A percentile compares a stretch with the other conserved stretches of the same genome.
phyloP scores from a whole-genome alignment of 495 filamentous ascomycete species.

The Amorphotheca resinae region DNA sequence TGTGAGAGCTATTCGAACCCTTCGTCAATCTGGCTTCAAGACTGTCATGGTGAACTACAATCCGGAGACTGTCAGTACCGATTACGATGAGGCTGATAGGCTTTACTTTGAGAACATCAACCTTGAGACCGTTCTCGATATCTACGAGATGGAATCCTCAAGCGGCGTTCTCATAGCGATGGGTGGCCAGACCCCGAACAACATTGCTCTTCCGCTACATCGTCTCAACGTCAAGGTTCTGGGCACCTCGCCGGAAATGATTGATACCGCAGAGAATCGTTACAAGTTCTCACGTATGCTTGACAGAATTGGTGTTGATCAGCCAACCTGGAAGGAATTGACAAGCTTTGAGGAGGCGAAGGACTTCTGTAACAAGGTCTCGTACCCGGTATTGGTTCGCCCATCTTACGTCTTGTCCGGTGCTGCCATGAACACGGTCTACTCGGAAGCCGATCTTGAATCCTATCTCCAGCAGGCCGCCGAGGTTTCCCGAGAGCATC shows the following conservation, averaged over 20 bases:
- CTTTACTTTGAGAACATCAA: slow-evolving; percentile 98
- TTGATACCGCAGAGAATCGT: slow-evolving; percentile 92
- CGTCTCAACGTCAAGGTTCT: slow-evolving; percentile 84
- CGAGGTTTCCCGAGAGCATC: slow-evolving; percentile 89
- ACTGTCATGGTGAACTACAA: slow-evolving; percentile 99
- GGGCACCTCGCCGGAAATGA: slow-evolving; percentile 97
- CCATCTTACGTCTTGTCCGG: slow-evolving; percentile 94
- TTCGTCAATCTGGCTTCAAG: slow-evolving; percentile 78
- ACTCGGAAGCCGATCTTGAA: slow-evolving; percentile 73
- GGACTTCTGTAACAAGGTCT: slow-evolving; percentile 69
- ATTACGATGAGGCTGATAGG: slow-evolving; percentile 92
- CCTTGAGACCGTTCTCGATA: slow-evolving; percentile 86
- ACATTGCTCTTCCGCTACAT: slow-evolving; percentile 83
- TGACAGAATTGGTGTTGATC: slow-evolving; percentile 90
- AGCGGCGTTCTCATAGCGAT: slow-evolving; percentile 93
- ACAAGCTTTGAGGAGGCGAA: slow-evolving; percentile 81
- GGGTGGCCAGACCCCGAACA: slow-evolving; percentile 97
- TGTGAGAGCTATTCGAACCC: slow-evolving; percentile 87
- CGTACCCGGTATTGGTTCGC: slow-evolving; percentile 86
- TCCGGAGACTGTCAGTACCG: slow-evolving; percentile 87
- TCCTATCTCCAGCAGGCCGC: slow-evolving; percentile 79
- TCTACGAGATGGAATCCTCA: slow-evolving; percentile 81
- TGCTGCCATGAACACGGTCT: slow-evolving; percentile 95
- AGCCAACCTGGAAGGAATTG: slow-evolving; percentile 95
- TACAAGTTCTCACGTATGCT: slow-evolving; percentile 98